Evolutionary conservation across 2,329 filamentous ascomycete species (phyloP).

Genomic region (Paraphoma chrysanthemicola): DNA sequence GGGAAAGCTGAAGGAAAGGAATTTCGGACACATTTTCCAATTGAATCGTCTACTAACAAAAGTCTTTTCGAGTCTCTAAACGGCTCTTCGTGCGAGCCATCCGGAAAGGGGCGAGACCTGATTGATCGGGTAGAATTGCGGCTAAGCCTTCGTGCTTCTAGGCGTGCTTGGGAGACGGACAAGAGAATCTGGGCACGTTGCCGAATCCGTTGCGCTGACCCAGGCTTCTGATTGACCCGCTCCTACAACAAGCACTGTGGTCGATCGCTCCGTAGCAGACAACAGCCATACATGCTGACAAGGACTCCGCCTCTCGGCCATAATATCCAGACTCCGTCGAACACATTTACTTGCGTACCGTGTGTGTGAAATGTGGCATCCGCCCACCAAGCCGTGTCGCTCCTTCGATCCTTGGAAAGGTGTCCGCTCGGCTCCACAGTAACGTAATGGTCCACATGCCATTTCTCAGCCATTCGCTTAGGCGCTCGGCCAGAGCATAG

Average conservation of each 20-base stretch:
- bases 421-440: constrained; percentile 41
- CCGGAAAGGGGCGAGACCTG: too few species aligned
- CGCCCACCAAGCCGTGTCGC: constrained; percentile 3
- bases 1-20: too few species aligned
- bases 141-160: constrained; percentile 11
- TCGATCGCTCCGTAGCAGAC: constrained; percentile 13
- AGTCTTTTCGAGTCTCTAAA: too few species aligned
- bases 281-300: constrained; percentile 24
- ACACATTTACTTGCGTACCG: not conserved
- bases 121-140: too few species aligned
- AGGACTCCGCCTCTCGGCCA: too few species aligned
- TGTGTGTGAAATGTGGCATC: not conserved
- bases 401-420: constrained; percentile 28
- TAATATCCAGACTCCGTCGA: not conserved
- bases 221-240: constrained; percentile 23
- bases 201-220: constrained; percentile 8
- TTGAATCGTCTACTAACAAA: too few species aligned
- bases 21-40: too few species aligned
- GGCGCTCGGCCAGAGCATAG: constrained; percentile 25
- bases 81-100: too few species aligned
- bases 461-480: constrained; percentile 31
- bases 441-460: constrained; percentile 33
- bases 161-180: constrained; percentile 25
- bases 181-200: constrained; percentile 11
- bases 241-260: constrained; percentile 13